phyloP scores from a whole-genome alignment of 306 rosid genomes.

The Lotus japonicus region DNA sequence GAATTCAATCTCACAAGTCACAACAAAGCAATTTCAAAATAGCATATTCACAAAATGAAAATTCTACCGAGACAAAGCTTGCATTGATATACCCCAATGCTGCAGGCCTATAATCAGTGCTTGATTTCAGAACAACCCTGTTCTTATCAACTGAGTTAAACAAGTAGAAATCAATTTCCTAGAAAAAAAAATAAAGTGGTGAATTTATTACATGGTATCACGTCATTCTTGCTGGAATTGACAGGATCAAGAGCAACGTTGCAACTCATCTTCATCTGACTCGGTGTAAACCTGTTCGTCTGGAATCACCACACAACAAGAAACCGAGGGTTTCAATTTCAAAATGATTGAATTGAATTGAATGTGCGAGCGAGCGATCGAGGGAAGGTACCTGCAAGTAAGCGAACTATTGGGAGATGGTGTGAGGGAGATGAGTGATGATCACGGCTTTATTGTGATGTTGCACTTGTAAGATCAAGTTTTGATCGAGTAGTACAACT shows the following conservation, averaged over 20 bases:
- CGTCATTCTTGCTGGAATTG: conserved; percentile 71
- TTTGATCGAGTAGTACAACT: too few species aligned
- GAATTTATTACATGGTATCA: conserved; percentile 69
- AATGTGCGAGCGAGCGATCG: not conserved
- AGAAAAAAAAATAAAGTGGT: not conserved
- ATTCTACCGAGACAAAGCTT: conserved; percentile 64
- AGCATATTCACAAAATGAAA: not conserved
- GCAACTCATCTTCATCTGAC: conserved; percentile 56
- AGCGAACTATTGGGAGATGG: conserved; percentile 54
- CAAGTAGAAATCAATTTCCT: not conserved
- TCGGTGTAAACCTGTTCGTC: conserved; percentile 53
- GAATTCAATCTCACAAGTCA: not conserved
- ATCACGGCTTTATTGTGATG: too few species aligned
- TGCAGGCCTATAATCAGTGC: conserved; percentile 72
- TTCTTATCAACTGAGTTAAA: conserved; percentile 60
- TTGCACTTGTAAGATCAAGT: too few species aligned
- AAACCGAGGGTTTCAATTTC: not conserved
- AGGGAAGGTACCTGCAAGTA: conserved; percentile 57
- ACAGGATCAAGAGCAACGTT: conserved; percentile 58
- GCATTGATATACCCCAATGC: conserved; percentile 91
- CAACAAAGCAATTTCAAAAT: not conserved
- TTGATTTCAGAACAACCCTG: conserved; percentile 62
- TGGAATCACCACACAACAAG: conserved; percentile 19
- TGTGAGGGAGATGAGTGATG: too few species aligned
- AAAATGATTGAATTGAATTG: not conserved